phyloP scores from a whole-genome alignment of 2,329 filamentous ascomycete genomes.

The Fusarium albosuccineum region DNA sequence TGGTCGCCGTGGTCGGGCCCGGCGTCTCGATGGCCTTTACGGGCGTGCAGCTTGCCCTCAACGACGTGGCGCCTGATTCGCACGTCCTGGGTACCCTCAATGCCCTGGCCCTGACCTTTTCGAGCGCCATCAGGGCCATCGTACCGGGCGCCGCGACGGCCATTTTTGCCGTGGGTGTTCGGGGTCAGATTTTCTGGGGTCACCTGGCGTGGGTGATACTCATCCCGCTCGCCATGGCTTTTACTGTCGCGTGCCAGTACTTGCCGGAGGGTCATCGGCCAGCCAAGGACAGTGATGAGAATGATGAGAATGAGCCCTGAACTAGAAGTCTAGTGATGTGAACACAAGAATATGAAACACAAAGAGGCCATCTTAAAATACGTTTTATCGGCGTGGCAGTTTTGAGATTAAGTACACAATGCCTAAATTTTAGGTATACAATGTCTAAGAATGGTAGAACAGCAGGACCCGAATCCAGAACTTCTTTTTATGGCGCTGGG shows the following conservation, averaged over 20 bases:
- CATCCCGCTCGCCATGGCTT: conserved; percentile 47
- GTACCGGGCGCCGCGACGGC: conserved; percentile 75
- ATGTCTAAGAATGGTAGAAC: no score
- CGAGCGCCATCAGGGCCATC: conserved; percentile 73
- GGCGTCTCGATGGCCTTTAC: conserved; percentile 79
- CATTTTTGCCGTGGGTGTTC: conserved; percentile 76
- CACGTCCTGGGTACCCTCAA: conserved; percentile 78
- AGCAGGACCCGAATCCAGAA: no score
- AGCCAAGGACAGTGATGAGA: conserved; percentile 25
- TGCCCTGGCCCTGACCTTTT: conserved; percentile 68
- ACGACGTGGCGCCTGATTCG: conserved; percentile 77
- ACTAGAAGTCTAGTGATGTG: not conserved
- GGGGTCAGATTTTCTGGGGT: conserved; percentile 71
- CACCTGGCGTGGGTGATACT: conserved; percentile 61
- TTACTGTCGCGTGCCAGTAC: conserved; percentile 43
- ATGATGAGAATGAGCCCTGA: conserved; percentile 9
- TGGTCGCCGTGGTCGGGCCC: conserved; percentile 65
- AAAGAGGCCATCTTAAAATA: no score
- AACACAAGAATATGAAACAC: no score
- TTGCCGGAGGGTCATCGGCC: conserved; percentile 47
- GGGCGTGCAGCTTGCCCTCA: conserved; percentile 78
- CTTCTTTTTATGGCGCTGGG: no score
- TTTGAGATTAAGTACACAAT: no score
- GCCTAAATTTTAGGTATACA: no score
- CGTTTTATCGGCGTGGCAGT: no score